Conservation (phyloP, 2,329 filamentous ascomycete genomes). For the Ilyonectria sp. region DNA sequence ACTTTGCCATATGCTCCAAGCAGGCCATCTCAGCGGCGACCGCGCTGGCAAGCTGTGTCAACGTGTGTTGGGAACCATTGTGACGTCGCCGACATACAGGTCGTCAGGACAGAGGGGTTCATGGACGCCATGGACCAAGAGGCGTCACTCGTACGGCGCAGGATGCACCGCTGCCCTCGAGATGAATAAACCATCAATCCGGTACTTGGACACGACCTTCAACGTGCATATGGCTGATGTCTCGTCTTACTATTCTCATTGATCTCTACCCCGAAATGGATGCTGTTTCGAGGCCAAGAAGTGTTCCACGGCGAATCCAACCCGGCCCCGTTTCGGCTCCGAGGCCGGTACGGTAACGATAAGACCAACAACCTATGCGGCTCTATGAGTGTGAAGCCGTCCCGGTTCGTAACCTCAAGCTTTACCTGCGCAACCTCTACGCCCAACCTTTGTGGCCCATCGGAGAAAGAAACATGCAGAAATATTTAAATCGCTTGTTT, state of each 20-base stretch:
- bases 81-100: background rate
- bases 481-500: too few species aligned
- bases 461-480: background rate
- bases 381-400: conserved; percentile 7
- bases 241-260: background rate
- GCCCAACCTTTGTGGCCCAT: background rate
- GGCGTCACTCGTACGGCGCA: background rate
- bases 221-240: background rate
- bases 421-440: background rate
- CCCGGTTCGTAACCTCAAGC: background rate
- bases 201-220: too few species aligned
- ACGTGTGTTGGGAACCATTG: background rate
- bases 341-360: conserved; percentile 20
- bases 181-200: too few species aligned
- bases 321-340: conserved; percentile 22
- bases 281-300: background rate
- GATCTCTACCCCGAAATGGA: background rate
- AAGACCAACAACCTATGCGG: conserved; percentile 21
- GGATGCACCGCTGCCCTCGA: too few species aligned
- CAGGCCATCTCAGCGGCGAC: conserved; percentile 19
- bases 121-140: background rate
- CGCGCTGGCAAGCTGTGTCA: background rate
- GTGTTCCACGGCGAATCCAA: background rate
- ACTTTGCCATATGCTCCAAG: background rate
- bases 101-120: background rate